phyloP scores from a whole-genome alignment of 2,329 filamentous ascomycete species.

The Cryphonectria japonica region DNA sequence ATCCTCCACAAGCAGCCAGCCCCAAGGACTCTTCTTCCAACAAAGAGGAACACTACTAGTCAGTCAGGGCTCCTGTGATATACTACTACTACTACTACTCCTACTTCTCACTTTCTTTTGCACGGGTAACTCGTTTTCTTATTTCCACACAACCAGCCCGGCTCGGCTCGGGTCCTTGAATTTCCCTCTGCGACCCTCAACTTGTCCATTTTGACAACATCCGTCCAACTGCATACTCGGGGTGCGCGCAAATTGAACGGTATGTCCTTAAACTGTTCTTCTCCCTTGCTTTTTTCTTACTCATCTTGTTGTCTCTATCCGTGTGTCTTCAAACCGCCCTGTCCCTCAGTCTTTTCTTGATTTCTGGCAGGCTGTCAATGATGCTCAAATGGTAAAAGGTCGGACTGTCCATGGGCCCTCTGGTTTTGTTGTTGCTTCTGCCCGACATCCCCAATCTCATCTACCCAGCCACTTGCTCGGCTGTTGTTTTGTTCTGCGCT shows the following conservation, averaged over 20 bases:
- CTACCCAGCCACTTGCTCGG: conserved; percentile 30
- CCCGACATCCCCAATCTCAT: conserved; percentile 32
- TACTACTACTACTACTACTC: not conserved
- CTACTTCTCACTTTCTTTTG: not conserved
- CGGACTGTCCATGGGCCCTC: conserved; percentile 45
- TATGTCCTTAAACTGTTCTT: not conserved
- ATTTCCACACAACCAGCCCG: not conserved
- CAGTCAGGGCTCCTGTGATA: conserved; percentile 7
- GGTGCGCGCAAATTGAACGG: not conserved
- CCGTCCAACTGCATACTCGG: not conserved
- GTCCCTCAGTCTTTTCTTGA: not conserved
- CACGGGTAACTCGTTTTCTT: not conserved
- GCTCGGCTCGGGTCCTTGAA: not conserved
- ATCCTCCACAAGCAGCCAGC: not conserved
- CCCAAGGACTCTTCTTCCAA: not conserved
- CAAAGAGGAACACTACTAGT: conserved; percentile 9
- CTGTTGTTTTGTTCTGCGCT: conserved; percentile 15
- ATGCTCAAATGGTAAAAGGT: conserved; percentile 55
- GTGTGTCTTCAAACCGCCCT: not conserved
- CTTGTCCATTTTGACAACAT: not conserved
- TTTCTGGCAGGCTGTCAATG: conserved; percentile 41
- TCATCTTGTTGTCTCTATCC: not conserved
- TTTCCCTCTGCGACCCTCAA: not conserved
- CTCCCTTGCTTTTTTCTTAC: not conserved
- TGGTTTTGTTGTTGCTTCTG: conserved; percentile 41